Base-by-base conservation (phyloP, 805 yeast genomes). In the Komagataella pseudopastoris region DNA sequence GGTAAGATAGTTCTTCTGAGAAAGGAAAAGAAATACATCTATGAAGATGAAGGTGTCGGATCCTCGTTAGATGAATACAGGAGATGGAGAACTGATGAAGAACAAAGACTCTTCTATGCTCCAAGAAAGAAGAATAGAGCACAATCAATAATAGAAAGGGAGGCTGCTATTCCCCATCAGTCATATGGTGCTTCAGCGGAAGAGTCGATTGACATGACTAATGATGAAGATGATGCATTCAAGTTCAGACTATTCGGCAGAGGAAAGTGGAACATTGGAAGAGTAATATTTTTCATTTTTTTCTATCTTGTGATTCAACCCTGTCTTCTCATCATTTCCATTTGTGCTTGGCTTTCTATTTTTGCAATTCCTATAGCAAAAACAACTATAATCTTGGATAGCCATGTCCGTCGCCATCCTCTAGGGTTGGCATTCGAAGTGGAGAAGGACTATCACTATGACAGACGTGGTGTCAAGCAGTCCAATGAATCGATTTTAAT, bases 321-420 rank as follows among this genome's bases (percentile, higher is more conserved):
- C 1, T 60, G 86, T 2, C 70, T 82, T 36, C 62, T 71, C 14
- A 2, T 76, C 0, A 70, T 88, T 6, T 75, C 85, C 5, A 56
- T 77, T 1, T 48, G 81, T 4, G 78, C 91, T 58, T 93, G 96
- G 96, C 65, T 91, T 44, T 64, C 78, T 43, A 96, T 90, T 0
- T 83, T 93, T 63, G 81, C 96, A 5, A 88, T 91, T 49, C 99
- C 99, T 45, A 88, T 93, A 95, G 81, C 95, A 16, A 88, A 88
- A 51, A 84, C 88, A 16, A 70, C 85, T 23, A 66, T 72, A 58
- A 80, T 83, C 18, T 64, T 93, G 39, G 74, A 84, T 57, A 76
- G 78, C 53, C 97, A 93, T 64, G 70, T 90, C 53, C 80, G 96
- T 60, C 78, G 90, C 53, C 96, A 90, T 64, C 99, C 99, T 0